A percentile compares a stretch with the other conserved stretches of the same genome.
Evolutionary conservation across 2,329 filamentous ascomycete genomes (phyloP).

Genomic region (Alternaria metachromatica): DNA sequence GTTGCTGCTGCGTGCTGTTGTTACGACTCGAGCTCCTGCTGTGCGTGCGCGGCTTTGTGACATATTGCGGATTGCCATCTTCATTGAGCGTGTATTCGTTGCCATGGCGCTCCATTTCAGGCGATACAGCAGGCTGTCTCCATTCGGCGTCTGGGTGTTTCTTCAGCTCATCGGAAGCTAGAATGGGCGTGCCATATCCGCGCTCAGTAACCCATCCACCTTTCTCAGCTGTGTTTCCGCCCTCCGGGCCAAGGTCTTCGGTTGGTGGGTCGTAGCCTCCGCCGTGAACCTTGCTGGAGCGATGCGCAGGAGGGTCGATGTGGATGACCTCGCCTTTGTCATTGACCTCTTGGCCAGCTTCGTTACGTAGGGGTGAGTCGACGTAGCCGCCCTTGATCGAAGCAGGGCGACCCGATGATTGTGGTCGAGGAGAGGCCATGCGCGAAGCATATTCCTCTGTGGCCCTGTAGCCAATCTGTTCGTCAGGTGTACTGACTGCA

Average conservation of each 20-base stretch:
- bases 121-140: constrained; percentile 82
- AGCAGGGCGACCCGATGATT: constrained; percentile 55
- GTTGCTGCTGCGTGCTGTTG: constrained; percentile 65
- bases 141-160: constrained; percentile 73
- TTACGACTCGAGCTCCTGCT: constrained; percentile 56
- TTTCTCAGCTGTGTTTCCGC: constrained; percentile 54
- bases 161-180: constrained; percentile 85
- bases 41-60: constrained; percentile 61
- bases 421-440: constrained; percentile 71
- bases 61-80: constrained; percentile 48
- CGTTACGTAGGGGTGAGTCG: constrained; percentile 61
- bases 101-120: constrained; percentile 64
- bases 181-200: constrained; percentile 76
- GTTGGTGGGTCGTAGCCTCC: constrained; percentile 61
- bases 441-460: constrained; percentile 83
- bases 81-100: constrained; percentile 60
- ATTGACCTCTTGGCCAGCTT: constrained; percentile 52
- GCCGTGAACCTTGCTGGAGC: constrained; percentile 52
- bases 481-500: constrained; percentile 78
- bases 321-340: constrained; percentile 73
- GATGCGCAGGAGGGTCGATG: constrained; percentile 70
- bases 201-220: constrained; percentile 64
- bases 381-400: constrained; percentile 54
- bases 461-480: constrained; percentile 88
- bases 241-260: constrained; percentile 58